Percentiles rank a stretch among this genome's conserved stretches.
Evolutionary conservation across 2,329 filamentous ascomycete genomes (phyloP).

Genomic region (Coniochaeta sp.): DNA sequence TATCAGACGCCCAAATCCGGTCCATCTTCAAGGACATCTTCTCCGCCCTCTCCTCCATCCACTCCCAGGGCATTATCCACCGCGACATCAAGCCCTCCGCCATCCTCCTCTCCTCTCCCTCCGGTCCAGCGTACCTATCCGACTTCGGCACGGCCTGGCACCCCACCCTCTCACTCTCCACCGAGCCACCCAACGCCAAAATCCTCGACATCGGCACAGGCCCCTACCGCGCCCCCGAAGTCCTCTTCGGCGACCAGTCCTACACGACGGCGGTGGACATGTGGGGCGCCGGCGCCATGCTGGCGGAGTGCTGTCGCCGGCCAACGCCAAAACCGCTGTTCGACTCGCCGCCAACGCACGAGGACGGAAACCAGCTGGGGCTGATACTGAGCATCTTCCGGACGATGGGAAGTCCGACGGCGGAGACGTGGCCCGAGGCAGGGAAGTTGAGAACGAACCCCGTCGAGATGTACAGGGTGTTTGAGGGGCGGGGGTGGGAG

Average conservation of each 20-base stretch:
- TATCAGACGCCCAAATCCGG: slow-evolving; percentile 24
- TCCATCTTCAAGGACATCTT: slow-evolving; percentile 61
- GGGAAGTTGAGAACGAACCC: slow-evolving; percentile 62
- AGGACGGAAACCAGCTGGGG: slow-evolving; percentile 85
- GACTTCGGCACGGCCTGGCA: slow-evolving; percentile 95
- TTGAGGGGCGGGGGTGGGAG: slow-evolving; percentile 61
- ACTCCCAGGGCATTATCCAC: slow-evolving; percentile 73
- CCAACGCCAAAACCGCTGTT: slow-evolving; percentile 61
- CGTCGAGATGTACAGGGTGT: slow-evolving; percentile 83
- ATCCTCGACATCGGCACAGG: slow-evolving; percentile 92
- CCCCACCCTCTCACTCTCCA: slow-evolving; percentile 44
- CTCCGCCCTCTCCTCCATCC: slow-evolving; percentile 62
- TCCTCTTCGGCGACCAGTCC: slow-evolving; percentile 72
- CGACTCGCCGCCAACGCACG: slow-evolving; percentile 62
- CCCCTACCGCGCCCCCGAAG: slow-evolving; percentile 82
- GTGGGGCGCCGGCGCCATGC: slow-evolving; percentile 81
- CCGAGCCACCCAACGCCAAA: slow-evolving; percentile 62
- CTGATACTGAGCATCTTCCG: slow-evolving; percentile 90
- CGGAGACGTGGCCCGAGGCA: slow-evolving; percentile 78
- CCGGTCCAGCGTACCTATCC: slow-evolving; percentile 69
- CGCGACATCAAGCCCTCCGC: slow-evolving; percentile 93
- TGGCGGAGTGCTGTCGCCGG: slow-evolving; percentile 68
- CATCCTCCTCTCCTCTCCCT: slow-evolving; percentile 60
- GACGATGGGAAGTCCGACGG: slow-evolving; percentile 78
- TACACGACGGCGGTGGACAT: slow-evolving; percentile 75